A percentile compares a stretch with the other conserved stretches of the same genome.
Evolutionary conservation across 1,284 basidiomycete species (phyloP).

Genomic region (Irpex rosettiformis): DNA sequence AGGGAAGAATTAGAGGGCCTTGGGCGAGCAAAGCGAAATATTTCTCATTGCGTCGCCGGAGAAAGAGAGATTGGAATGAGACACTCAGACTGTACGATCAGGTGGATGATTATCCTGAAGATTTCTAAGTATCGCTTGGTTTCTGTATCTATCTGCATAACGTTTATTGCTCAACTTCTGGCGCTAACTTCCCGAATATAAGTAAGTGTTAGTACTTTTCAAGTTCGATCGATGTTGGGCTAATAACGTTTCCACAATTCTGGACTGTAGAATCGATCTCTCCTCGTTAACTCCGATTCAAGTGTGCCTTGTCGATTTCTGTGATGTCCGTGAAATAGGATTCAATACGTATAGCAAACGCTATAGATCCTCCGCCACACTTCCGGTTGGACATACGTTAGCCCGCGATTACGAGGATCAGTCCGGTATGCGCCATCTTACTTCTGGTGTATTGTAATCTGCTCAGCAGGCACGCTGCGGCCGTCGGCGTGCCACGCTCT

Average conservation of each 20-base stretch:
- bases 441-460: not conserved
- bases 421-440: not conserved
- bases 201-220: not conserved
- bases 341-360: not conserved
- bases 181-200: not conserved
- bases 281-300: not conserved
- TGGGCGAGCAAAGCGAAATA: constrained; percentile 73
- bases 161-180: not conserved
- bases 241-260: not conserved
- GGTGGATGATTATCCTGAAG: constrained; percentile 63
- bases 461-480: not conserved
- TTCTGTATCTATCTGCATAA: not conserved
- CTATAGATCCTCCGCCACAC: not conserved
- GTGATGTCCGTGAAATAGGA: not conserved
- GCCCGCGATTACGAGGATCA: not conserved
- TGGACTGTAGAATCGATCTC: too few species aligned
- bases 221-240: not conserved
- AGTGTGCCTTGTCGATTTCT: not conserved
- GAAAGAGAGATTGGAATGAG: constrained; percentile 89
- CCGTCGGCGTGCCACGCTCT: not conserved
- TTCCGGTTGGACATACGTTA: not conserved
- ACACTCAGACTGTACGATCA: constrained; percentile 75
- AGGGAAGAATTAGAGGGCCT: constrained; percentile 59
- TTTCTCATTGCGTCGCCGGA: constrained; percentile 71
- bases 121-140: constrained; percentile 17